phyloP scores from a whole-genome alignment of 148 eudicot species.

The Spergularia bocconei region DNA sequence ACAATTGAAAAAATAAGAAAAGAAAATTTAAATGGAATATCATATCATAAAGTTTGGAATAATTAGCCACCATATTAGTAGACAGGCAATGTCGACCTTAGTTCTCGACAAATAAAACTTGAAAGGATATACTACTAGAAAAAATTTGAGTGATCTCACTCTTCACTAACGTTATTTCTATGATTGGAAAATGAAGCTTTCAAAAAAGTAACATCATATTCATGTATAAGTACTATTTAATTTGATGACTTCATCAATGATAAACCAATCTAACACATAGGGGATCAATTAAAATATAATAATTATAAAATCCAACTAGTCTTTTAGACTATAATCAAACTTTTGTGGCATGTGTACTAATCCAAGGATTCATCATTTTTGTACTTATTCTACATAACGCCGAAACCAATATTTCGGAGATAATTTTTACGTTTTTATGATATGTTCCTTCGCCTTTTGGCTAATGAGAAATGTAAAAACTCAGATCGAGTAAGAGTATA shows the following conservation, averaged over 20 bases:
- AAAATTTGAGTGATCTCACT: constrained; percentile 17
- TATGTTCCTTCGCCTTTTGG: too few relatives aligned
- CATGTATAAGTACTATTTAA: neutral
- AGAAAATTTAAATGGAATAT: neutral
- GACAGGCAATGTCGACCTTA: constrained; percentile 16
- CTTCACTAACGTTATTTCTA: constrained; percentile 11
- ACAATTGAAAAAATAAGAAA: neutral
- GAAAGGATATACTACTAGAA: constrained; percentile 2
- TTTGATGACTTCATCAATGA: constrained; percentile 26
- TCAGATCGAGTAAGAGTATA: too few relatives aligned
- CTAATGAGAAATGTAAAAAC: too few relatives aligned
- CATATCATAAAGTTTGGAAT: constrained; percentile 21
- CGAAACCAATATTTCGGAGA: neutral
- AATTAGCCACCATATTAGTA: constrained; percentile 15
- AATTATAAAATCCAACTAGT: neutral
- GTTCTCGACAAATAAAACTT: neutral
- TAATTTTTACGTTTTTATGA: too few relatives aligned
- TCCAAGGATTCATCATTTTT: neutral
- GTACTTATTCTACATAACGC: neutral
- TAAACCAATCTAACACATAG: too few relatives aligned
- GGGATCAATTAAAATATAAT: neutral
- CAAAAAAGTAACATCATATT: neutral
- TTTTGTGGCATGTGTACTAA: neutral
- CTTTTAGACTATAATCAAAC: neutral
- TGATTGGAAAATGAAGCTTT: constrained; percentile 20